Evolutionary conservation across 179 eudicot species (phyloP), one percentile per base, ranked within the genome.

Genomic region (Spergularia azorica): DNA sequence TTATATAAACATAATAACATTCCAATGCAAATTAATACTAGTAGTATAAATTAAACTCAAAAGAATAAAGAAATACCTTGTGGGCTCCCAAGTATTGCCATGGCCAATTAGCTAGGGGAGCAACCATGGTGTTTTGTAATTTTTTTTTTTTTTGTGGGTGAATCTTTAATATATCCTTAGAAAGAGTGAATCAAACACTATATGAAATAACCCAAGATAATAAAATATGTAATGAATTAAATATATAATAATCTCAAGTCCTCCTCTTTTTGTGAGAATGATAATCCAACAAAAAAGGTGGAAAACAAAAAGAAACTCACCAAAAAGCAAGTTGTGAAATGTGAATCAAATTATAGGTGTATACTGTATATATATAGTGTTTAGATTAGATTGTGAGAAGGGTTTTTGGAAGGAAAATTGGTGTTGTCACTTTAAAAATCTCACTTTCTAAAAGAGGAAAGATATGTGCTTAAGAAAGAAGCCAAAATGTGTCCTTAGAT

Each of bases 21-120:
- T 26, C 14, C 8, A 36, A 32, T 36, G 2, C 32, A 65, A 15
- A 60, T 36, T 3, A 2, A 36, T 36, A 36, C 39, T 36, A 36
- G 21, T 36, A 36, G 0, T 12, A 43, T 15, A n/a, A 39, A 60
- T 7, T n/a, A 15, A 4, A 20, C 7, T 63, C 32, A 10, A 8
- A 26, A 17, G 48, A 57, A 36, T 6, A 20, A 5, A 58, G 63
- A 17, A 8, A 65, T 83, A 79, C 98, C 98, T 94, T 94, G 82
- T 76, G 73, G 52, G 79, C 54, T 26, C 91, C 94, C 78, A 94
- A 74, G 68, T 86, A 83, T 75, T 87, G 86, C 98, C 98, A 94
- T 80, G 98, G 98, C 97, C 98, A 94, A 81, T 82, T 58, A 61
- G 85, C 85, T 54, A 89, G 74, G 26, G 86, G 84, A 18, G 86